A percentile compares a stretch with the other conserved stretches of the same genome.
Evolutionary conservation across 2,329 filamentous ascomycete genomes (phyloP).

Genomic region (Clonostachys chloroleuca): DNA sequence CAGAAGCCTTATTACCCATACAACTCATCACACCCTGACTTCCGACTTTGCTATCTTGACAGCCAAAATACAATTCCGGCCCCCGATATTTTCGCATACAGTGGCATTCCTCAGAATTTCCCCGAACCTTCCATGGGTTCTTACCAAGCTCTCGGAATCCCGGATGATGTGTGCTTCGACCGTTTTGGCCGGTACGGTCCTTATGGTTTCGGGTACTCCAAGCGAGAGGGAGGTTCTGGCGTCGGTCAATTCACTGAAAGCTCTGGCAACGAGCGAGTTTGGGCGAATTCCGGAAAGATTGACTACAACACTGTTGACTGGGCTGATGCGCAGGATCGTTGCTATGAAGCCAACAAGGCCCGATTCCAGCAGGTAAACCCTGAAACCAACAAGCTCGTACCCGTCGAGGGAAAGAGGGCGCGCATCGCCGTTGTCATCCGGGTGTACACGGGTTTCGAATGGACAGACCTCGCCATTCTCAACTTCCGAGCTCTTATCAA

Average conservation of each 20-base stretch:
- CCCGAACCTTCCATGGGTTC: slow-evolving; percentile 76
- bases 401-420: slow-evolving; percentile 29
- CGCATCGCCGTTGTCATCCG: slow-evolving; percentile 76
- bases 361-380: slow-evolving; percentile 45
- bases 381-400: slow-evolving; percentile 27
- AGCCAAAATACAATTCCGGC: slow-evolving; percentile 48
- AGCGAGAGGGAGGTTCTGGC: slow-evolving; percentile 64
- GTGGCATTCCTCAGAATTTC: slow-evolving; percentile 69
- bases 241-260: slow-evolving; percentile 70
- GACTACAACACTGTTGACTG: slow-evolving; percentile 53
- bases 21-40: slow-evolving; percentile 41
- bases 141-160: slow-evolving; percentile 67
- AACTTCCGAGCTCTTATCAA: slow-evolving; percentile 79
- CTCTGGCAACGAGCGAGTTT: slow-evolving; percentile 60
- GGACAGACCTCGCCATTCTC: slow-evolving; percentile 72
- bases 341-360: slow-evolving; percentile 55
- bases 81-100: slow-evolving; percentile 64
- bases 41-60: slow-evolving; percentile 62
- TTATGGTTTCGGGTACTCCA: slow-evolving; percentile 80
- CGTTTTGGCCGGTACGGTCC: slow-evolving; percentile 79
- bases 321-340: slow-evolving; percentile 47
- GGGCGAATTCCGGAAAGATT: slow-evolving; percentile 49
- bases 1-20: slow-evolving; percentile 43
- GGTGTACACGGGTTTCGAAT: slow-evolving; percentile 75
- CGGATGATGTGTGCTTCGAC: slow-evolving; percentile 82